Evolutionary conservation across 192 early-diverging fungal species (phyloP).

Genomic region (Chytriomyces sp.): DNA sequence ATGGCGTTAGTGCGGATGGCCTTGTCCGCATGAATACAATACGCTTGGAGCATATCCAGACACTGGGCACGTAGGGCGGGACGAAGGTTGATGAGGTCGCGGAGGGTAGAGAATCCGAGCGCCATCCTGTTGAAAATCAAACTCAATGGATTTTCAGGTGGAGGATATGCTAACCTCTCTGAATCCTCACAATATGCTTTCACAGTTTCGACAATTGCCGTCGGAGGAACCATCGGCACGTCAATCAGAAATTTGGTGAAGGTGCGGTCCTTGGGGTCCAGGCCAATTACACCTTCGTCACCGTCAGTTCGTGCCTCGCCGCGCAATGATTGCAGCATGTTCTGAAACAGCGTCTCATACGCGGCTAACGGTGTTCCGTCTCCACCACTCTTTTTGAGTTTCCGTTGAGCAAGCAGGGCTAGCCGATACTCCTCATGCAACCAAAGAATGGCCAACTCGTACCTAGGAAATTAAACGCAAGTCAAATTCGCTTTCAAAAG

Average conservation of each 20-base stretch:
- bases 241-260: slow-evolving; percentile 78
- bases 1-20: slow-evolving; percentile 63
- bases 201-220: slow-evolving; percentile 60
- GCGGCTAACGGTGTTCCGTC: not conserved
- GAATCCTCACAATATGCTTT: slow-evolving; percentile 68
- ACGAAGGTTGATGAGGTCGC: slow-evolving; percentile 59
- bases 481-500: slow-evolving; percentile 19
- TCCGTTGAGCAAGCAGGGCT: slow-evolving; percentile 19
- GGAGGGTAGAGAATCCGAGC: slow-evolving; percentile 60
- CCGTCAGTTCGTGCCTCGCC: slow-evolving; percentile 22
- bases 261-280: slow-evolving; percentile 70
- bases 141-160: slow-evolving; percentile 29
- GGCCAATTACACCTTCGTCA: slow-evolving; percentile 38
- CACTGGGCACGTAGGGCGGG: slow-evolving; percentile 58
- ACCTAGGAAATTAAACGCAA: slow-evolving; percentile 33
- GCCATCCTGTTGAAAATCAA: slow-evolving; percentile 43
- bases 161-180: slow-evolving; percentile 41
- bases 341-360: slow-evolving; percentile 36
- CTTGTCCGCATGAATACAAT: slow-evolving; percentile 50
- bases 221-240: slow-evolving; percentile 68
- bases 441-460: slow-evolving; percentile 74
- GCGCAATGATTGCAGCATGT: slow-evolving; percentile 32
- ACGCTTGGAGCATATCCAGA: slow-evolving; percentile 58
- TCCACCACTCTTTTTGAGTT: not conserved
- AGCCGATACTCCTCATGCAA: slow-evolving; percentile 70